phyloP scores from a whole-genome alignment of 208 protist species.

The Leishmania gerbilli region DNA sequence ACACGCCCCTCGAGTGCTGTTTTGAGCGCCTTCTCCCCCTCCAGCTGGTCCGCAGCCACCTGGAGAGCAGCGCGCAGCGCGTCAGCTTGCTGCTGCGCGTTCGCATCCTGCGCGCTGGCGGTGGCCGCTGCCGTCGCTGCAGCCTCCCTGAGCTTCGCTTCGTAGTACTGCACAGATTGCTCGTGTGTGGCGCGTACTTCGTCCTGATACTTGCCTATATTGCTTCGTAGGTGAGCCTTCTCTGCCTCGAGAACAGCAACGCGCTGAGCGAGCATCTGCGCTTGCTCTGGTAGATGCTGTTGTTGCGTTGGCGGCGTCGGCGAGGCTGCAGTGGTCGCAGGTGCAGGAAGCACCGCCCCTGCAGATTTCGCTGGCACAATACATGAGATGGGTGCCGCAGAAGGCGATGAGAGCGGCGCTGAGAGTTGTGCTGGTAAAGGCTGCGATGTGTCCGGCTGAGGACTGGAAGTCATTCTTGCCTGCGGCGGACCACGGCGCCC shows the following conservation, averaged over 20 bases:
- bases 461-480: constrained; percentile 3
- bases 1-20: constrained; percentile 1
- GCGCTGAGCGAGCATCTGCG: constrained; percentile 2
- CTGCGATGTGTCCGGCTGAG: background rate
- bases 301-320: background rate
- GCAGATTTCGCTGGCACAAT: background rate
- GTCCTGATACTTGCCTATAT: constrained; percentile 40
- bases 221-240: constrained; percentile 32
- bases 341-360: background rate
- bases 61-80: constrained; percentile 7
- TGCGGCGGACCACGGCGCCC: constrained; percentile 11
- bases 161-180: constrained; percentile 52
- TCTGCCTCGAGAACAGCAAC: constrained; percentile 28
- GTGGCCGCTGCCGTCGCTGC: constrained; percentile 6
- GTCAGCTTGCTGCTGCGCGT: constrained; percentile 6
- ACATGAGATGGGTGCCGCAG: background rate
- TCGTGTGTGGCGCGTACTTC: constrained; percentile 41
- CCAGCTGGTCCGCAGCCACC: constrained; percentile 3
- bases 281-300: background rate
- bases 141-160: constrained; percentile 22
- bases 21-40: constrained; percentile 5
- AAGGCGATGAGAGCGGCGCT: background rate
- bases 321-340: too few species aligned
- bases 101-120: background rate
- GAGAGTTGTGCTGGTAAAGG: background rate